Conservation (phyloP, 371 early-diverging fungal species). For the Amoeboradix gromovi region DNA sequence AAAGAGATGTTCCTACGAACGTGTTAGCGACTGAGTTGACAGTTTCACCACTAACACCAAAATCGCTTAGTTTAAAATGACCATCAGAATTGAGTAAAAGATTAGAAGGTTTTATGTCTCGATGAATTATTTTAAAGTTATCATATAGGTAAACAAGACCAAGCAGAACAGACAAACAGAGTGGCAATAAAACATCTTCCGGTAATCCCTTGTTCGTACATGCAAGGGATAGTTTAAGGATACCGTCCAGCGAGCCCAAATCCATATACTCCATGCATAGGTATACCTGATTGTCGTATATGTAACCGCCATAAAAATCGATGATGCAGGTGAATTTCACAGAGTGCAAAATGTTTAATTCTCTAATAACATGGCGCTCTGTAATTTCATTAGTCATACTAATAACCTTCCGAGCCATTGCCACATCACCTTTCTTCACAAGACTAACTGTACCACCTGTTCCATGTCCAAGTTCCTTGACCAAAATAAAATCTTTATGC, state of each 20-base stretch:
- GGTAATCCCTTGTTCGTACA: slow-evolving; percentile 7
- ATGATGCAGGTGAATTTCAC: neutral
- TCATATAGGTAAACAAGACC: slow-evolving; percentile 40
- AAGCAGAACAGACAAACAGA: slow-evolving; percentile 29
- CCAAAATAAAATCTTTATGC: neutral
- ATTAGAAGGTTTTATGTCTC: slow-evolving; percentile 28
- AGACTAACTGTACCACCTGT: neutral
- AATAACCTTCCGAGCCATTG: neutral
- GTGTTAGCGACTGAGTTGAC: slow-evolving; percentile 68
- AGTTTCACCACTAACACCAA: slow-evolving; percentile 68
- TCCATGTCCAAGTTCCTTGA: neutral
- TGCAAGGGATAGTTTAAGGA: neutral
- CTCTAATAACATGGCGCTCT: neutral
- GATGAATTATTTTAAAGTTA: slow-evolving; percentile 58
- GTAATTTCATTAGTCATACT: neutral
- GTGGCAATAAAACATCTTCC: slow-evolving; percentile 37
- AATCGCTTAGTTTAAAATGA: slow-evolving; percentile 72
- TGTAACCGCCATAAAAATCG: neutral
- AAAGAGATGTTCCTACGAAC: slow-evolving; percentile 75
- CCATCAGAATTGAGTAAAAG: slow-evolving; percentile 30
- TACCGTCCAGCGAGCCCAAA: neutral
- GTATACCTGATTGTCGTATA: neutral
- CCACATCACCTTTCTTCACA: neutral
- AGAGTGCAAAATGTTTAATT: neutral
- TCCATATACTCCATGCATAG: neutral